Conservation (phyloP, 768 basidiomycete species). For the Lactifluus rugatus region DNA sequence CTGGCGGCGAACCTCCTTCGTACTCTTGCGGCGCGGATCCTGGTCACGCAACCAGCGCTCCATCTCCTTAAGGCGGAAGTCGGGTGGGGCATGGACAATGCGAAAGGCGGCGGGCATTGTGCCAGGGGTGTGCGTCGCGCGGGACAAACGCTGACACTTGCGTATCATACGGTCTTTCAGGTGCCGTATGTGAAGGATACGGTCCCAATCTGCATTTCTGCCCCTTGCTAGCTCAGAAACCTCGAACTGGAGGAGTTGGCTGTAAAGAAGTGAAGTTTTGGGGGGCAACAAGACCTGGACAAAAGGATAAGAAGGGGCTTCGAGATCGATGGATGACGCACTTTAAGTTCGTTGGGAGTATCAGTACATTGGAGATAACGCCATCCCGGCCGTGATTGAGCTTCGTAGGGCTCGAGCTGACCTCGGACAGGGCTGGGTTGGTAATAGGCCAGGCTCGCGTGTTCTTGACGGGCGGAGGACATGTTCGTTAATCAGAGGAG, state of each 20-base stretch:
- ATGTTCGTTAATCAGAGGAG: constrained; percentile 4
- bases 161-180: constrained; percentile 77
- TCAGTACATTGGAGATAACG: constrained; percentile 69
- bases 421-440: constrained; percentile 61
- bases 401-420: constrained; percentile 61
- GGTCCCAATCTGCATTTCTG: constrained; percentile 50
- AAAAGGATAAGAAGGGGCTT: constrained; percentile 10
- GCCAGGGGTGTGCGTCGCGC: constrained; percentile 32
- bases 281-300: constrained; percentile 59
- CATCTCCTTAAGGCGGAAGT: constrained; percentile 72
- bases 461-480: constrained; percentile 9
- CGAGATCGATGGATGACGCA: constrained; percentile 19
- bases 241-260: constrained; percentile 56
- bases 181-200: constrained; percentile 63
- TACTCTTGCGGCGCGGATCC: constrained; percentile 16
- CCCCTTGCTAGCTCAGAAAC: constrained; percentile 50
- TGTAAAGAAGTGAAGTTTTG: constrained; percentile 54
- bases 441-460: constrained; percentile 38
- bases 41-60: constrained; percentile 65
- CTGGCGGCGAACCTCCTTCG: constrained; percentile 23
- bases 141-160: constrained; percentile 60
- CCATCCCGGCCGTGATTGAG: constrained; percentile 45
- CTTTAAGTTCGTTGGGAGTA: constrained; percentile 68
- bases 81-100: constrained; percentile 56
- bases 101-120: constrained; percentile 41